phyloP scores from a whole-genome alignment of 2,329 filamentous ascomycete species.

The Apiospora malaysiana region DNA sequence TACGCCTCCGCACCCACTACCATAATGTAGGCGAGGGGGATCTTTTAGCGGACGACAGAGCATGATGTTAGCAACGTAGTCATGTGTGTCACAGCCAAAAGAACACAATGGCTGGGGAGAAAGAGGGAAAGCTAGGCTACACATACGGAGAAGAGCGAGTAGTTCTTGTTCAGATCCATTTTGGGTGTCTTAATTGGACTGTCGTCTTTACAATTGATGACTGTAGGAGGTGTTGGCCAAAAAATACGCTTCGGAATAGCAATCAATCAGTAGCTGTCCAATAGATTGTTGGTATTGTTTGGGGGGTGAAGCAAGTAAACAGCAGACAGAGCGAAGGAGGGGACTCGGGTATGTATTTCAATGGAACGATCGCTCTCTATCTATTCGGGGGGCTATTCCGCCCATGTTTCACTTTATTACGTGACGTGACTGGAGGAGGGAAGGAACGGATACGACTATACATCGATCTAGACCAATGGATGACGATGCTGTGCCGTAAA shows the following conservation, averaged over 20 bases:
- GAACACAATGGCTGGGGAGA: background rate
- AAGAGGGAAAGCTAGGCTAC: background rate
- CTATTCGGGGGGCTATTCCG: background rate
- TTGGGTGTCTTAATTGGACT: background rate
- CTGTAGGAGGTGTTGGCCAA: background rate
- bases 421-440: background rate
- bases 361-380: background rate
- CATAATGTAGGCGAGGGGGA: conserved; percentile 1
- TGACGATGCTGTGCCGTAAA: background rate
- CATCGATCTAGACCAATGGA: background rate
- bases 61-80: background rate
- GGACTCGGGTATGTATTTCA: no score
- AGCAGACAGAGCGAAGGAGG: background rate
- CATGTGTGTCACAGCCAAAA: background rate
- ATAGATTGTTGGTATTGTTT: background rate
- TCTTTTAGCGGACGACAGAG: background rate
- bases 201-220: background rate
- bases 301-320: background rate
- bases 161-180: conserved; percentile 21
- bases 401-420: background rate
- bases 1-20: background rate
- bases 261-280: no score
- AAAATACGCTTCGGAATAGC: no score
- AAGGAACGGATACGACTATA: background rate
- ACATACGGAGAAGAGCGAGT: conserved; percentile 21